Evolutionary conservation across 2,329 filamentous ascomycete species (phyloP), one percentile per base, ranked within the genome.

Genomic region (Thelonectria discophora): DNA sequence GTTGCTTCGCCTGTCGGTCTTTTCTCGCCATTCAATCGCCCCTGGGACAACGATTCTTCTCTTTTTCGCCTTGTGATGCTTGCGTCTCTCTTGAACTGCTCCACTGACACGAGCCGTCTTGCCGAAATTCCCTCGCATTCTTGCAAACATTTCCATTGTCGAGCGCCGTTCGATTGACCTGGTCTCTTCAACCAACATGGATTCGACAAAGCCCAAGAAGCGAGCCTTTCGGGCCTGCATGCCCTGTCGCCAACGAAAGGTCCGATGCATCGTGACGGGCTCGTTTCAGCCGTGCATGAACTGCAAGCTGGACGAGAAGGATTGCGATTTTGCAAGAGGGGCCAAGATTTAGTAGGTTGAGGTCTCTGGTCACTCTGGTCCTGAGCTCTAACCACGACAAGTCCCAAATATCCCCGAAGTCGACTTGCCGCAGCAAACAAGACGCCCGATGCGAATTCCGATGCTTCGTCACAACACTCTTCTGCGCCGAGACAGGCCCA

Each of bases 251-350:
- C 43, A 62, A 4, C 57, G 69, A 39, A 71, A 71, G 32, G 69
- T 71, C 9, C 58, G 69, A 8, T 71, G 69, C 48, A 72, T 71
- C 21, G 66, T 71, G n/a, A 67, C 66, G 15, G 58, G 58, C 30
- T 54, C 66, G 1, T 51, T 63, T 13, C 54, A 55, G 15, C 69
- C 69, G 9, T 71, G 69, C 59, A 65, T 71, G 66, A 71, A 71
- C 17, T 71, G 69, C 49, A 65, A 65, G 48, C 60, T 70, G 12
- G 68, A 68, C 39, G 67, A 64, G n/a, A 71, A 71, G 27, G 60
- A 66, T 5, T 71, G 69, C 47, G 65, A 67, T 0, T 71, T 68
- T 24, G 68, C 65, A 45, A 64, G 55, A 20, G 46, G 64, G 5
- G 61, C 65, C 47, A 66, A 68, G 2, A 64, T 65, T 40, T 55